Conservation (phyloP, 1,139 yeast species). For the Blastobotrys malaysiensis region DNA sequence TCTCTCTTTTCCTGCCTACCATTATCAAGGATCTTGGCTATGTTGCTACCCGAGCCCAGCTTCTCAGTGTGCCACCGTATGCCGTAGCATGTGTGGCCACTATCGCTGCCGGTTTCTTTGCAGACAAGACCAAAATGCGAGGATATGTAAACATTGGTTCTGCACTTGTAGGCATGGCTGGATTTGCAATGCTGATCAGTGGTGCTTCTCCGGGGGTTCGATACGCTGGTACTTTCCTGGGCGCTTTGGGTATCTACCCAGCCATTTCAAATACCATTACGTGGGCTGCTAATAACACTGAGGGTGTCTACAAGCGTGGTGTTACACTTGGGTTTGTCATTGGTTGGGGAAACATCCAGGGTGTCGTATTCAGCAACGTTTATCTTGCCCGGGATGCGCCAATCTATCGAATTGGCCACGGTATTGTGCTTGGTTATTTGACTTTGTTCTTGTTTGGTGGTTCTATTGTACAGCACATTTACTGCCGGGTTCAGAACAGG, state of each 20-base stretch:
- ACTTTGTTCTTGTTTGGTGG: background rate
- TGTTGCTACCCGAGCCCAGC: conserved; percentile 24
- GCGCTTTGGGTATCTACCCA: conserved; percentile 35
- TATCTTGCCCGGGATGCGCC: conserved; percentile 35
- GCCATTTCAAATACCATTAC: conserved; percentile 37
- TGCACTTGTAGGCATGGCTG: conserved; percentile 34
- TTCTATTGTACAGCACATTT: background rate
- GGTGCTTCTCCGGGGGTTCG: conserved; percentile 7
- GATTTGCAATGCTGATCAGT: conserved; percentile 15
- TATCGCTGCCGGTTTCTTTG: conserved; percentile 30
- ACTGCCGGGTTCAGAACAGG: background rate
- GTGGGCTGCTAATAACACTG: conserved; percentile 38
- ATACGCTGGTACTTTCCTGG: conserved; percentile 37
- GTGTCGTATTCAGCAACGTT: conserved; percentile 37
- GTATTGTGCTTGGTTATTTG: conserved; percentile 21
- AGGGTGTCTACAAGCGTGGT: conserved; percentile 37
- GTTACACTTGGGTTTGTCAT: conserved; percentile 40
- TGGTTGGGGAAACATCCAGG: conserved; percentile 40
- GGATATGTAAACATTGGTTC: conserved; percentile 34
- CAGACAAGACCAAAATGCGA: conserved; percentile 33
- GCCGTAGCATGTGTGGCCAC: conserved; percentile 33
- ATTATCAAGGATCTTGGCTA: conserved; percentile 32
- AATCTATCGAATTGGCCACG: conserved; percentile 31
- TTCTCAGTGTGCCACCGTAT: conserved; percentile 35
- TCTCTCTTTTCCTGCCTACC: conserved; percentile 32